Base-by-base conservation (phyloP, 768 basidiomycete genomes). In the Megacollybia marginata region DNA sequence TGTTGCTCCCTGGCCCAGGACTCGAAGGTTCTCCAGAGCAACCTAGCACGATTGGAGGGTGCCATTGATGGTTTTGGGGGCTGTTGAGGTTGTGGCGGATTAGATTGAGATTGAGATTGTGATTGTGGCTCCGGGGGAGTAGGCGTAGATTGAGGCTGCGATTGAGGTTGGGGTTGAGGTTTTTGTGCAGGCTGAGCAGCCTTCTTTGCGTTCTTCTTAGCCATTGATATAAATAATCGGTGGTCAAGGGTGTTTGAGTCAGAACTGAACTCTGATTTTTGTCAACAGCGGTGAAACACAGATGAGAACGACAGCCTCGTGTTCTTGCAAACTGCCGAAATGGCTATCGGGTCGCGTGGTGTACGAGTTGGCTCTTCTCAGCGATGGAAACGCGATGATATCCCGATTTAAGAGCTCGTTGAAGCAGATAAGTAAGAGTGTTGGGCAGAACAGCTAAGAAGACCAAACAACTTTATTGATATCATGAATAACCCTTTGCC, bases 281-380 rank as follows among this genome's bases (percentile, higher is more conserved):
- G 57, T 57, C 57, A 55, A 57, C 54, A 58, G 59, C 59, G 57
- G 54, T 59, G 58, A 64, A 63, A 57, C 51, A 57, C 50, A 60
- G 63, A 60, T 64, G 66, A 64, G 66, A 62, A 59, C 57, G 62
- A 59, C 51, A 48, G 69, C 69, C 70, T 70, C 70, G 70, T 70
- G 70, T 65, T 62, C 56, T 58, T 62, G 58, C 62, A 59, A 60
- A 47, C 55, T 64, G 63, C 67, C 66, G 64, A 62, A 55, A 58
- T 58, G 59, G 60, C 63, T 60, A 60, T 57, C 57, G 65, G 54
- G 58, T 59, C 59, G 60, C 59, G 52, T 51, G 57, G 58, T 54
- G 48, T 55, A 55, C 23, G 6, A 28, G 23, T 28, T 28, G 23
- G 23, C 6, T 28, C 23, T 28, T 28, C 23, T 28, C 23, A 28